Percentiles rank a stretch among this genome's conserved stretches.
Evolutionary conservation across 2,329 filamentous ascomycete species (phyloP).

Genomic region (Sclerotinia borealis): DNA sequence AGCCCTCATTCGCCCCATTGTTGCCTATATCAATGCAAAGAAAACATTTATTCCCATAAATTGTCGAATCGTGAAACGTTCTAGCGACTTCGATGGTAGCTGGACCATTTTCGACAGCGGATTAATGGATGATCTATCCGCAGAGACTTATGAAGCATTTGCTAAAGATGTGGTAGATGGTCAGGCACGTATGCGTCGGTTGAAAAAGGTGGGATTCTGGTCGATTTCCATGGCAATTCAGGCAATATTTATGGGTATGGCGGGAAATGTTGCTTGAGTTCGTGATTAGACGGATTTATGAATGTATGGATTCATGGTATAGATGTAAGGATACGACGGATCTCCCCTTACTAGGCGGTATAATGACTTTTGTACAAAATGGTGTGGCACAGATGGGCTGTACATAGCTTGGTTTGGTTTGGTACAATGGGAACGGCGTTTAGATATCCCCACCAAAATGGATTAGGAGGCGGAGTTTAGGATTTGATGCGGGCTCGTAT

Average conservation of each 20-base stretch:
- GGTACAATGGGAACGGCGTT: constrained; percentile 2
- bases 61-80: constrained; percentile 87
- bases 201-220: constrained; percentile 97
- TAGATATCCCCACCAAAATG: constrained; percentile 6
- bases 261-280: constrained; percentile 62
- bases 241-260: constrained; percentile 90
- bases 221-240: constrained; percentile 88
- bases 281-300: too few species aligned
- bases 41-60: constrained; percentile 92
- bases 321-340: not conserved
- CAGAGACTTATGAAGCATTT: constrained; percentile 93
- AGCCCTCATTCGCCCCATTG: constrained; percentile 88
- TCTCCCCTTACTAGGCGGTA: not conserved
- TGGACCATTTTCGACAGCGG: constrained; percentile 95
- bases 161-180: constrained; percentile 85
- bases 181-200: constrained; percentile 74
- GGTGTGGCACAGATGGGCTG: not conserved
- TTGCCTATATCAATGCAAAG: constrained; percentile 95
- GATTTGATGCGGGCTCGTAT: not conserved
- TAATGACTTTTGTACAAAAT: not conserved
- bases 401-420: not conserved
- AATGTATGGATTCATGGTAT: not conserved
- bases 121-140: constrained; percentile 86
- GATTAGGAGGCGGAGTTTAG: not conserved
- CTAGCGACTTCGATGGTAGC: constrained; percentile 84